Evolutionary conservation across 2,329 filamentous ascomycete species (phyloP).

Genomic region (Colletotrichum abscissum): DNA sequence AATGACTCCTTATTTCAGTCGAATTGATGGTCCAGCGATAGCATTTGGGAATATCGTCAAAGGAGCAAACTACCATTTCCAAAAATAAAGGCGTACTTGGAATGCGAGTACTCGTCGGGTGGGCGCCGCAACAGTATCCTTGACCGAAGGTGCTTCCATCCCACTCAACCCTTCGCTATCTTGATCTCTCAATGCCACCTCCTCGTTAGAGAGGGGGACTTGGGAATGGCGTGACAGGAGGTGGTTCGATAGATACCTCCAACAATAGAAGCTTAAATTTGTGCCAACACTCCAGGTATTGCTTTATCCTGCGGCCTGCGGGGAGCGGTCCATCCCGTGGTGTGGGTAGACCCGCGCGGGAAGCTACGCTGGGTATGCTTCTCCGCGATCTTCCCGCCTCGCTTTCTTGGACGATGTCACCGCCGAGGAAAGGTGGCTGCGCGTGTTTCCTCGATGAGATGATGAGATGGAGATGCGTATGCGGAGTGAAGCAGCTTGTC

Average conservation of each 20-base stretch:
- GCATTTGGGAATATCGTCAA: neutral
- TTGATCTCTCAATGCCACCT: neutral
- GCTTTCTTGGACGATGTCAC: neutral
- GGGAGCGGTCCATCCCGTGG: too few relatives aligned
- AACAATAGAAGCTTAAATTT: neutral
- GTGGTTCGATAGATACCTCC: neutral
- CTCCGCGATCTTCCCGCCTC: neutral
- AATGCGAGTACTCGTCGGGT: neutral
- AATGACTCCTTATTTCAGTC: neutral
- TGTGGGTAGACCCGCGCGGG: neutral
- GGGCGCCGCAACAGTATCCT: neutral
- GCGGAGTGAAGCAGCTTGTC: neutral
- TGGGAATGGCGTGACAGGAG: neutral
- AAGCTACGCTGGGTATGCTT: neutral
- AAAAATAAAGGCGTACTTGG: neutral
- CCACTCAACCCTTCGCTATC: neutral
- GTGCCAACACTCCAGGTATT: neutral
- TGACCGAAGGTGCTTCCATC: neutral
- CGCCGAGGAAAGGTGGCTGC: neutral
- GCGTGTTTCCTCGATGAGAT: neutral
- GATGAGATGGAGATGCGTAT: neutral
- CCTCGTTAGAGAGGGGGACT: neutral
- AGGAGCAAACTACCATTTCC: too few relatives aligned
- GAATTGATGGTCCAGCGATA: neutral
- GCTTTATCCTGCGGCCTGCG: neutral